phyloP scores from a whole-genome alignment of 192 early-diverging fungal species.

The Coemansia sp. region DNA sequence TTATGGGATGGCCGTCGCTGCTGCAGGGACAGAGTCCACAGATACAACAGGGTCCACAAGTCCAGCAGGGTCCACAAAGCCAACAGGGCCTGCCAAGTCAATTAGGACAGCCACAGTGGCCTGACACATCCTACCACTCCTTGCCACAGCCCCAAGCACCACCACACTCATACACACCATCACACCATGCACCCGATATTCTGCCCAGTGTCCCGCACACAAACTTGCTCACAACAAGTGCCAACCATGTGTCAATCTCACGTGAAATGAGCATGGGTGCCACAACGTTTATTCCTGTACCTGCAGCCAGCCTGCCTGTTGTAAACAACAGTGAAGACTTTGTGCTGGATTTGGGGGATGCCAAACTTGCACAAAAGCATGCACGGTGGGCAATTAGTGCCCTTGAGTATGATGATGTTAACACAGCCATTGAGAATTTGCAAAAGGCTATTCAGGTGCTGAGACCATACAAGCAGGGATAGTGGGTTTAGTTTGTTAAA shows the following conservation, averaged over 20 bases:
- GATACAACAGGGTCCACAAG: neutral
- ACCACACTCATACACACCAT: neutral
- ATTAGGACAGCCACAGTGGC: neutral
- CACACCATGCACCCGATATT: neutral
- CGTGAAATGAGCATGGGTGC: neutral
- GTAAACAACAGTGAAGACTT: neutral
- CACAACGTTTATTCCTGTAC: constrained; percentile 42
- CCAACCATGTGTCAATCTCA: neutral
- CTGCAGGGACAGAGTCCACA: neutral
- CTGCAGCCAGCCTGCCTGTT: constrained; percentile 25
- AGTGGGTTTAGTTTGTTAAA: too few species aligned
- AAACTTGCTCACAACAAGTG: neutral
- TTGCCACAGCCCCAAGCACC: neutral
- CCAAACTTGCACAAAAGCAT: constrained; percentile 77
- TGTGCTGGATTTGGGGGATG: constrained; percentile 54
- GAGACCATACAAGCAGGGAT: too few species aligned
- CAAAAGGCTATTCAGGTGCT: constrained; percentile 60
- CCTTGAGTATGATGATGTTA: constrained; percentile 90
- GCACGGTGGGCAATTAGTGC: constrained; percentile 92
- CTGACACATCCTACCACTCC: neutral
- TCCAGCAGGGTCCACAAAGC: neutral
- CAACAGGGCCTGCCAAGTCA: neutral
- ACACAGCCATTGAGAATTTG: constrained; percentile 77
- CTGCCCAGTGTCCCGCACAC: constrained; percentile 31
- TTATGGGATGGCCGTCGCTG: constrained; percentile 1